These are phyloP conservation scores for Cicer judaicum DNA, from an alignment of 306 rosid genomes.

Conservation along the genomic window DNA sequence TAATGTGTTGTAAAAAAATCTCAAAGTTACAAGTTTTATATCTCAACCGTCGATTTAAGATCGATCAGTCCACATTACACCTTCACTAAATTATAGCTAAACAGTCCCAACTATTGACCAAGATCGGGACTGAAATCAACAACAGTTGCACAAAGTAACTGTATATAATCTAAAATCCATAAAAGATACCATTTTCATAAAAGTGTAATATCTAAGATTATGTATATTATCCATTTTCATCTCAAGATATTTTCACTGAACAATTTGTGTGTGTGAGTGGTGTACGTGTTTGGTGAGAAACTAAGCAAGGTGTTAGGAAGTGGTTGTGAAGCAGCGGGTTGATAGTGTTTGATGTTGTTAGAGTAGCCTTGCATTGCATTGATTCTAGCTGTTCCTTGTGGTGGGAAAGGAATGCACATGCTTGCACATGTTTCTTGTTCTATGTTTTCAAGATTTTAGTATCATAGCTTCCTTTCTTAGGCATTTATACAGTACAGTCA, in stretches of 20 bases:
- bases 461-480: conserved; percentile 14
- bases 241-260: not conserved
- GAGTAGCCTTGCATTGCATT: conserved; percentile 21
- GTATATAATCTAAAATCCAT: no score
- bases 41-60: no score
- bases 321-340: conserved; percentile 2
- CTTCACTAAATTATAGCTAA: no score
- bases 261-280: not conserved
- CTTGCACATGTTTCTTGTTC: conserved; percentile 51
- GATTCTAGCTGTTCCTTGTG: conserved; percentile 47
- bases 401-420: conserved; percentile 75
- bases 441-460: conserved; percentile 15
- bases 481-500: conserved; percentile 10
- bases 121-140: no score
- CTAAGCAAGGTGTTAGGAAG: not conserved
- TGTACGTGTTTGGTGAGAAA: not conserved
- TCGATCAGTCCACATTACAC: no score
- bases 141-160: no score
- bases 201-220: not conserved
- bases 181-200: no score
- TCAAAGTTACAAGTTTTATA: no score
- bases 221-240: not conserved
- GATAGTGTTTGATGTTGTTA: conserved; percentile 17
- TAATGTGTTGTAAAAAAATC: no score
- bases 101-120: no score